A percentile compares a stretch with the other conserved stretches of the same genome.
These are phyloP conservation scores for Candida smagusa DNA, from an alignment of 1,139 yeast genomes.

Conservation along the genomic window DNA sequence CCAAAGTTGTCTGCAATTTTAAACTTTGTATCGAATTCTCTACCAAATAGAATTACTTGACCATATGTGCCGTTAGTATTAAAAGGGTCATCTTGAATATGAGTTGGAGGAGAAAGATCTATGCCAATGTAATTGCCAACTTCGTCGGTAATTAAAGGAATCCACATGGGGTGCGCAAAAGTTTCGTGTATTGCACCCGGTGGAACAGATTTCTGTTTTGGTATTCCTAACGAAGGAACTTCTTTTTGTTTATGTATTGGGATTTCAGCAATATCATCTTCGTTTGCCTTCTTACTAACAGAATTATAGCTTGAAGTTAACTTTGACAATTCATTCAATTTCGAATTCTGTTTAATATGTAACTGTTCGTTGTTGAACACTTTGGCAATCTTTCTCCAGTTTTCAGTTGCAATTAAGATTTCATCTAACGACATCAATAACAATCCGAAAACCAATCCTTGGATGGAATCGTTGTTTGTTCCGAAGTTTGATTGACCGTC, in stretches of 20 bases:
- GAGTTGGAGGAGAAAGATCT: constrained; percentile 65
- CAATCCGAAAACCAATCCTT: constrained; percentile 63
- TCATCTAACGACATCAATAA: constrained; percentile 65
- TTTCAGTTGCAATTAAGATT: constrained; percentile 58
- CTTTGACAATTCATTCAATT: constrained; percentile 23
- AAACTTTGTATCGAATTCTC: constrained; percentile 83
- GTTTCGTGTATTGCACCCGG: constrained; percentile 65
- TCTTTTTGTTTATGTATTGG: neutral
- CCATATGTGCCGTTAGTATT: constrained; percentile 63
- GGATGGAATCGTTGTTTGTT: constrained; percentile 44
- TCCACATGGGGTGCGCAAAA: constrained; percentile 88
- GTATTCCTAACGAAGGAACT: constrained; percentile 23
- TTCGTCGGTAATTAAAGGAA: constrained; percentile 82
- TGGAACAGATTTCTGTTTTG: constrained; percentile 73
- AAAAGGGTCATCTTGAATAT: constrained; percentile 25
- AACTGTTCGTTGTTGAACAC: constrained; percentile 34
- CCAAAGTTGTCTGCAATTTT: constrained; percentile 83
- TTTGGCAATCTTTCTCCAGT: constrained; percentile 64
- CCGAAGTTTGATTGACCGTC: constrained; percentile 63
- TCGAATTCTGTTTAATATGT: constrained; percentile 18
- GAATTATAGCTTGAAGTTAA: constrained; percentile 24
- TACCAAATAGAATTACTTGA: constrained; percentile 82
- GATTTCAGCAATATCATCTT: constrained; percentile 5
- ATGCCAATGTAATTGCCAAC: constrained; percentile 89
- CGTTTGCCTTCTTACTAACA: constrained; percentile 21